A percentile compares a stretch with the other conserved stretches of the same genome.
phyloP scores from a whole-genome alignment of 176 grass and related monocot species.

The Coix lacrymajobi region DNA sequence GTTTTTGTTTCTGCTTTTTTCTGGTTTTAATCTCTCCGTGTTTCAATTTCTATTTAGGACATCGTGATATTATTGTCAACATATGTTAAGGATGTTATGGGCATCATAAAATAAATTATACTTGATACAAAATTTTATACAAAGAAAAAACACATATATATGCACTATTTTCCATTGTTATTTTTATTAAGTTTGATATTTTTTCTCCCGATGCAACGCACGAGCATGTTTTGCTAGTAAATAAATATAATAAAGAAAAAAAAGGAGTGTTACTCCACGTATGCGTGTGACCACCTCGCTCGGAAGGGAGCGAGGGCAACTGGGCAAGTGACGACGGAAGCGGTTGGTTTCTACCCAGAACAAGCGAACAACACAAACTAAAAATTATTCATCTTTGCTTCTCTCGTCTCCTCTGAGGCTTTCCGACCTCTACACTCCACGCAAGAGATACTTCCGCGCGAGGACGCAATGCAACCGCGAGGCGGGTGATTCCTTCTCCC shows the following conservation, averaged over 20 bases:
- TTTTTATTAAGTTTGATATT: no score
- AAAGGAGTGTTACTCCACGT: neutral
- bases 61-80: no score
- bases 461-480: neutral
- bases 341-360: neutral
- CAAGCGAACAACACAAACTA: neutral
- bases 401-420: neutral
- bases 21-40: no score
- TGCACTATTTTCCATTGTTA: no score
- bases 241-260: neutral
- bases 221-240: no score
- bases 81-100: no score
- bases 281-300: neutral
- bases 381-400: neutral
- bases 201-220: no score
- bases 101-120: no score
- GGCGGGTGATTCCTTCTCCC: constrained; percentile 6
- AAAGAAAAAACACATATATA: no score
- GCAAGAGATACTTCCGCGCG: constrained; percentile 32
- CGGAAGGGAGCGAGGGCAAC: neutral
- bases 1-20: no score
- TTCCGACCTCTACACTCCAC: constrained; percentile 36
- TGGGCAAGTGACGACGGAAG: neutral
- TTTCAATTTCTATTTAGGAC: no score
- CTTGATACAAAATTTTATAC: no score